Conservation (phyloP, 306 rosid genomes). For the Casuarina glauca region DNA sequence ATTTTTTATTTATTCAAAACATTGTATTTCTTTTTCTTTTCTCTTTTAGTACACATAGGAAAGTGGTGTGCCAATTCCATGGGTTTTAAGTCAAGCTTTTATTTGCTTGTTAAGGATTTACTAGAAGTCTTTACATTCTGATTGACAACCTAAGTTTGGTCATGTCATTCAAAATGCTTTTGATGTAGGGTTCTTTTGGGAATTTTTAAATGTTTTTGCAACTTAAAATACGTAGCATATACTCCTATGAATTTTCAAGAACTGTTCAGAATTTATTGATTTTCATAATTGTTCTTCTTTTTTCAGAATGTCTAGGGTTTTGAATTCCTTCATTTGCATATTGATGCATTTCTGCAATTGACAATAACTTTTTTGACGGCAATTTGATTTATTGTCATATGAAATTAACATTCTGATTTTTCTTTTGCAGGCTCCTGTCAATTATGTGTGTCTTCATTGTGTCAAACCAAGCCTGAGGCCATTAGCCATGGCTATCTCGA, state of each 20-base stretch:
- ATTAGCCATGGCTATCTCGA: constrained; percentile 82
- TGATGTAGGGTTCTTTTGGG: background rate
- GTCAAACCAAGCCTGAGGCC: constrained; percentile 88
- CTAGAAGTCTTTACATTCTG: background rate
- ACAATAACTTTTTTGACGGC: background rate
- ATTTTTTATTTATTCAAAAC: background rate
- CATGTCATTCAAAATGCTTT: background rate
- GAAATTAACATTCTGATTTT: constrained; percentile 26
- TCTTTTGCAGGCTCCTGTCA: constrained; percentile 91
- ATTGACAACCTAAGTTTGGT: background rate
- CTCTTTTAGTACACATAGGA: background rate
- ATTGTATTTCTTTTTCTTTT: no score
- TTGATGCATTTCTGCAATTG: background rate
- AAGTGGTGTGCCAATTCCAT: background rate
- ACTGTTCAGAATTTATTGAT: background rate
- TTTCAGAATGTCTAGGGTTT: background rate
- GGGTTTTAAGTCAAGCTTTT: background rate
- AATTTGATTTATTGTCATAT: constrained; percentile 1
- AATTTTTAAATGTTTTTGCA: background rate
- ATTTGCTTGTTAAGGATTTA: background rate
- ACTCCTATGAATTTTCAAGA: background rate
- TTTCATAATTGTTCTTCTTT: background rate
- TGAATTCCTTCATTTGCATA: background rate
- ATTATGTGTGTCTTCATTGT: constrained; percentile 78
- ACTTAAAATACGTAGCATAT: background rate